Conservation (phyloP, 2,329 filamentous ascomycete genomes). For the Daldinia sp. region DNA sequence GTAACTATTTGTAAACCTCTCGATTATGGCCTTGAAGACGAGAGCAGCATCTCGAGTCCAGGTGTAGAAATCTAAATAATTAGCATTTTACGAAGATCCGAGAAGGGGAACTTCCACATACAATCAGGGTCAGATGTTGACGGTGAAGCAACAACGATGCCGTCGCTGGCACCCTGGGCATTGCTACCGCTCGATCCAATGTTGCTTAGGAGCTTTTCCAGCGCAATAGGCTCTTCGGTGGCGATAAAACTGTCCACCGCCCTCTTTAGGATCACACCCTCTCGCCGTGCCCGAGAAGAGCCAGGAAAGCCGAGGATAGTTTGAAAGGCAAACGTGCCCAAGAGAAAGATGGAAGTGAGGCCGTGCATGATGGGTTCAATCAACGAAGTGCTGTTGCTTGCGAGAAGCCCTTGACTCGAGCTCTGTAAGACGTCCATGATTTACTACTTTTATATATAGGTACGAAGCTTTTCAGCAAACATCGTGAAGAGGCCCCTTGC, state of each 20-base stretch:
- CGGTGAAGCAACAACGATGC: constrained; percentile 66
- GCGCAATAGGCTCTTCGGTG: constrained; percentile 60
- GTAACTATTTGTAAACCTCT: constrained; percentile 68
- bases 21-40: constrained; percentile 72
- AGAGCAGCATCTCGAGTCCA: constrained; percentile 81
- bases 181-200: constrained; percentile 64
- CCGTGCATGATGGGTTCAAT: constrained; percentile 59
- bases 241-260: constrained; percentile 62
- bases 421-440: constrained; percentile 41
- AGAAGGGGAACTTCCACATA: constrained; percentile 47
- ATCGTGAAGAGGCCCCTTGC: constrained; percentile 31
- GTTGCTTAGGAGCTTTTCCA: constrained; percentile 64
- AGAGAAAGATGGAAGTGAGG: constrained; percentile 58
- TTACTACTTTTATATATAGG: constrained; percentile 39
- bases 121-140: constrained; percentile 63
- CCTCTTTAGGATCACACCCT: constrained; percentile 54
- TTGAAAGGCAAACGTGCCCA: constrained; percentile 62
- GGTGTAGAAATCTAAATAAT: constrained; percentile 72
- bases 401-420: constrained; percentile 29
- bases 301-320: constrained; percentile 58
- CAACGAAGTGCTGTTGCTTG: constrained; percentile 41
- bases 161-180: constrained; percentile 56
- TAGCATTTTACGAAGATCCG: constrained; percentile 10
- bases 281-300: constrained; percentile 43
- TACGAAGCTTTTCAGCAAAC: constrained; percentile 25